Base-by-base conservation (phyloP, 805 yeast species). In the Teunomyces barrocoloradensis region DNA sequence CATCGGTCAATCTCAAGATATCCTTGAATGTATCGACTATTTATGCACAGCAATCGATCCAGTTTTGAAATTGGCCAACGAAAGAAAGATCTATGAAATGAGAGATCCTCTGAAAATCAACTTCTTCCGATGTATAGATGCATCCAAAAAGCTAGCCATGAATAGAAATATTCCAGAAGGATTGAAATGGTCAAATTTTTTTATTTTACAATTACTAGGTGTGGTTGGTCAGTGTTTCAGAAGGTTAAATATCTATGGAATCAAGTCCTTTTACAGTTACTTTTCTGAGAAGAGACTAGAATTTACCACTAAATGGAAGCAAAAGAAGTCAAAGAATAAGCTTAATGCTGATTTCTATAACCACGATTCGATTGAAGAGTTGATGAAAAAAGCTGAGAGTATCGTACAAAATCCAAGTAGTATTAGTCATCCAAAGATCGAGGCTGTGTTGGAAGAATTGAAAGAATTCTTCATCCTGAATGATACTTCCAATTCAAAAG, bases 181-280 rank as follows among this genome's bases (percentile, higher is more conserved):
- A 13, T 57, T 81, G 18, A 87, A 87, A 60, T 87, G 94, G 94
- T 75, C 82, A 30, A 79, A 82, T 51, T 84, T 71, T 56, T 83
- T 78, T 55, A 73, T 81, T 18, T 59, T 89, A 6, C 85, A 81
- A 51, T 56, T 87, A 3, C 66, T 94, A 39, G 81, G 82, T 3
- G 80, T 82, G 32, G 84, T 85, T 5, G 96, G 96, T 0, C 90
- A 81, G 57, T 80, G 85, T 68, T 64, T 83, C 21, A 72, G 82
- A 57, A 63, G 91, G 48, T 68, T 94, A 30, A 84, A 84, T 55
- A 81, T 87, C 15, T 95, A 94, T 64, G 98, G 99, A 0, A 71
- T 92, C 6, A 66, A 78, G 40, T 84, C 95, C 0, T 94, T 94
- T 59, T 85, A 79, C 62, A 70, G 76, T 5, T 87, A 85, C 61